These are phyloP conservation scores for Spongospora subterranea DNA, from an alignment of 208 protist species.

Conservation along the genomic window DNA sequence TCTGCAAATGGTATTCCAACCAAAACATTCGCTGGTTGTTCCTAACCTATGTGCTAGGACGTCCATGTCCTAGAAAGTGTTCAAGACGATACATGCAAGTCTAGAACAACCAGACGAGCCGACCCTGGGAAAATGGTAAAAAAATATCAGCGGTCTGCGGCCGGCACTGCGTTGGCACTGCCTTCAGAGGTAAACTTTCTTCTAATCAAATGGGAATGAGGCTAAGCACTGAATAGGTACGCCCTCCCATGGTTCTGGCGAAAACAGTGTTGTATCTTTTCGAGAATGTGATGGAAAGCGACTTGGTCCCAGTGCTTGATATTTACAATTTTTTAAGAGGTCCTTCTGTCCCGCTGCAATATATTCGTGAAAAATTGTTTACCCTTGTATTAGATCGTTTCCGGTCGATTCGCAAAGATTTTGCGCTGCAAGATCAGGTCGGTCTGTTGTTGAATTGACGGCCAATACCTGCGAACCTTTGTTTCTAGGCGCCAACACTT, in stretches of 20 bases:
- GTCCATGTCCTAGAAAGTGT: slow-evolving; percentile 40
- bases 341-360: neutral
- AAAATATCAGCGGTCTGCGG: slow-evolving; percentile 47
- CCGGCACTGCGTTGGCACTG: neutral
- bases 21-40: neutral
- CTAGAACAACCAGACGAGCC: neutral
- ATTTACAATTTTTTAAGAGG: slow-evolving; percentile 50
- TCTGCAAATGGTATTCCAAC: neutral
- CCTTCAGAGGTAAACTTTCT: slow-evolving; percentile 7
- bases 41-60: neutral
- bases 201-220: too few relatives aligned
- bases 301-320: neutral
- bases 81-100: neutral
- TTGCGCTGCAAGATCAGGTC: slow-evolving; percentile 49
- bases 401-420: slow-evolving; percentile 34
- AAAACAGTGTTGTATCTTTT: slow-evolving; percentile 13
- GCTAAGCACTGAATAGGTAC: too few relatives aligned
- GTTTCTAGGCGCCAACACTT: neutral
- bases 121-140: slow-evolving; percentile 35
- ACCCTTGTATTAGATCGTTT: slow-evolving; percentile 3
- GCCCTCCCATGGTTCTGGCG: slow-evolving; percentile 3
- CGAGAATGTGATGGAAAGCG: neutral
- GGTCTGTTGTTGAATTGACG: neutral
- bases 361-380: neutral
- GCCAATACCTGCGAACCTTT: neutral